A percentile compares a stretch with the other conserved stretches of the same genome.
These are phyloP conservation scores for Aspergillus chevalieri DNA, from an alignment of 2,329 filamentous ascomycete species.

Conservation along the genomic window DNA sequence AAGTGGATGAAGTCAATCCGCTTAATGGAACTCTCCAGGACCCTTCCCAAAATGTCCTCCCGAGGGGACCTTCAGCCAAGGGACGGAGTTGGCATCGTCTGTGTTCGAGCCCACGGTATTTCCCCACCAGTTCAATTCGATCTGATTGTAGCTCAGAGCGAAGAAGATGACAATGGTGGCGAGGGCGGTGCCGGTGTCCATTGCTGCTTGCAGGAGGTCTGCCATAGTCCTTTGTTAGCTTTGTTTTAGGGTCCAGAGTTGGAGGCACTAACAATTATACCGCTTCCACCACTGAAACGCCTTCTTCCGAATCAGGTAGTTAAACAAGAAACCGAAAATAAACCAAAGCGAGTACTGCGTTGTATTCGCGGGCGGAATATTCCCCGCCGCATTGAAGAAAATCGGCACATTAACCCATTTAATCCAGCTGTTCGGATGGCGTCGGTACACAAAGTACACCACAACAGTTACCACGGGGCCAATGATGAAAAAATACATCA, in stretches of 20 bases:
- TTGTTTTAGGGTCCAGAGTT: too few species aligned
- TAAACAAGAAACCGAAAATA: slow-evolving; percentile 27
- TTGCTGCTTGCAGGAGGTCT: slow-evolving; percentile 22
- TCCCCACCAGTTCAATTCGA: slow-evolving; percentile 30
- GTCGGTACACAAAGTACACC: slow-evolving; percentile 22
- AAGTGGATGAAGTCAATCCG: too few species aligned
- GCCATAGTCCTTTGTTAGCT: background rate
- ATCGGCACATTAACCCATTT: slow-evolving; percentile 29
- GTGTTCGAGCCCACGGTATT: slow-evolving; percentile 31
- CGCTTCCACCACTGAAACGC: slow-evolving; percentile 29
- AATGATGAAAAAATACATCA: slow-evolving; percentile 29
- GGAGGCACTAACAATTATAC: slow-evolving; percentile 20
- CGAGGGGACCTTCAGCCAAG: slow-evolving; percentile 24
- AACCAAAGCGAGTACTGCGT: slow-evolving; percentile 30
- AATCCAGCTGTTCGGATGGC: slow-evolving; percentile 26
- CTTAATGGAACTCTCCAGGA: slow-evolving; percentile 18
- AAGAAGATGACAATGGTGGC: slow-evolving; percentile 30
- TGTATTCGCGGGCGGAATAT: slow-evolving; percentile 28
- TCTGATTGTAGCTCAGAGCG: slow-evolving; percentile 24
- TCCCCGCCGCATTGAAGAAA: slow-evolving; percentile 29
- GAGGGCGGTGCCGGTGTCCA: slow-evolving; percentile 30
- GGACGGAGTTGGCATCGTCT: slow-evolving; percentile 28
- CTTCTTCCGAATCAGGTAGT: slow-evolving; percentile 23
- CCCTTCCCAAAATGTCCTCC: slow-evolving; percentile 28
- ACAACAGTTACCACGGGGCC: slow-evolving; percentile 26